These are phyloP conservation scores for Wickerhamiella bombiphila DNA, from an alignment of 805 yeast species.

Conservation along the genomic window DNA sequence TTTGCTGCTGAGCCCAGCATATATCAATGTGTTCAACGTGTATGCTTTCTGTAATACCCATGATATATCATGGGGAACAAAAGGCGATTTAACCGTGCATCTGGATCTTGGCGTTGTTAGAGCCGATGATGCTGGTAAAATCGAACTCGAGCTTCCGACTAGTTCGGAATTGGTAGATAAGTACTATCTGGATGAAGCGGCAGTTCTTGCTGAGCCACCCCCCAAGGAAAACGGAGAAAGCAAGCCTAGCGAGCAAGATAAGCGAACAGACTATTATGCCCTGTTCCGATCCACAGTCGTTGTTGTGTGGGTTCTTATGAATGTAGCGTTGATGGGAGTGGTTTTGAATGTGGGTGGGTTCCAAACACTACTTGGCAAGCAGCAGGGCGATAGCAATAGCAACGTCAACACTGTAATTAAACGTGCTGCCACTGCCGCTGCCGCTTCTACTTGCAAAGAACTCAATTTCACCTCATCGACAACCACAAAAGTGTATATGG, in stretches of 20 bases:
- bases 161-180: conserved; percentile 63
- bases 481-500: conserved; percentile 39
- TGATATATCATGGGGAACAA: conserved; percentile 96
- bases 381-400: conserved; percentile 12
- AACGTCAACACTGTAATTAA: background rate
- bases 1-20: conserved; percentile 70
- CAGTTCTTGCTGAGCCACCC: conserved; percentile 31
- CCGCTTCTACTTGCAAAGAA: conserved; percentile 14
- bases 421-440: conserved; percentile 14
- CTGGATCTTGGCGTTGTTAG: conserved; percentile 77
- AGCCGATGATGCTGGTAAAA: conserved; percentile 47
- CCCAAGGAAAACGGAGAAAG: conserved; percentile 25
- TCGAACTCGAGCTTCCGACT: conserved; percentile 62
- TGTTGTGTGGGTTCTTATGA: conserved; percentile 75
- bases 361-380: conserved; percentile 19
- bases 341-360: conserved; percentile 79
- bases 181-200: conserved; percentile 50
- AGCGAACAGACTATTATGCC: conserved; percentile 74
- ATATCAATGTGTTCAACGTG: conserved; percentile 79
- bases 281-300: conserved; percentile 81
- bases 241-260: conserved; percentile 30
- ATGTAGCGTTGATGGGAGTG: conserved; percentile 64
- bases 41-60: conserved; percentile 94
- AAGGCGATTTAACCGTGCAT: conserved; percentile 54
- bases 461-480: conserved; percentile 23